These are phyloP conservation scores for Dysphania ambrosioides DNA, from an alignment of 148 eudicot genomes.

Conservation along the genomic window DNA sequence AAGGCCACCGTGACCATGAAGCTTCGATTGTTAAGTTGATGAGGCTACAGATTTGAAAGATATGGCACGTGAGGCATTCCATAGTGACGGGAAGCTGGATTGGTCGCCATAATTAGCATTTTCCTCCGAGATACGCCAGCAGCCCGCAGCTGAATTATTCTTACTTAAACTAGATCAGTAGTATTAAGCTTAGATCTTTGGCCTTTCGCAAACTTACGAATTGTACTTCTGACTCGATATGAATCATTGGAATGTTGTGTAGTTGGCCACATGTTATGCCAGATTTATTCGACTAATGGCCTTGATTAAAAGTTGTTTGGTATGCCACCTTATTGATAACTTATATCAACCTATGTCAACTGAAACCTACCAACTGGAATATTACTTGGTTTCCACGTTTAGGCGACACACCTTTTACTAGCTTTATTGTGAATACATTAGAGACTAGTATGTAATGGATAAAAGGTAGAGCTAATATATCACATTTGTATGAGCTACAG, in stretches of 20 bases:
- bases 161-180: not conserved
- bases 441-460: no score
- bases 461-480: no score
- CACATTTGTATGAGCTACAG: no score
- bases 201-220: not conserved
- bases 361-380: not conserved
- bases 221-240: not conserved
- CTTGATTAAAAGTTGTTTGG: not conserved
- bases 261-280: conserved; percentile 28
- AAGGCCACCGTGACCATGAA: not conserved
- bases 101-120: not conserved
- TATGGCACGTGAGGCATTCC: no score
- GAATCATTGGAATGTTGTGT: conserved; percentile 15
- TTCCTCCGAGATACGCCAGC: not conserved
- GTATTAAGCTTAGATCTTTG: conserved; percentile 12
- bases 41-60: not conserved
- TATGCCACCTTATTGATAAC: not conserved
- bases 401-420: not conserved
- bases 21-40: no score
- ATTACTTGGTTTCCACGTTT: no score
- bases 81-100: not conserved
- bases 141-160: not conserved
- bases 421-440: no score
- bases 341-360: no score
- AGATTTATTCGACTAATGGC: conserved; percentile 8